Conservation (phyloP, 2,329 filamentous ascomycete genomes). For the Aphanocladium album region DNA sequence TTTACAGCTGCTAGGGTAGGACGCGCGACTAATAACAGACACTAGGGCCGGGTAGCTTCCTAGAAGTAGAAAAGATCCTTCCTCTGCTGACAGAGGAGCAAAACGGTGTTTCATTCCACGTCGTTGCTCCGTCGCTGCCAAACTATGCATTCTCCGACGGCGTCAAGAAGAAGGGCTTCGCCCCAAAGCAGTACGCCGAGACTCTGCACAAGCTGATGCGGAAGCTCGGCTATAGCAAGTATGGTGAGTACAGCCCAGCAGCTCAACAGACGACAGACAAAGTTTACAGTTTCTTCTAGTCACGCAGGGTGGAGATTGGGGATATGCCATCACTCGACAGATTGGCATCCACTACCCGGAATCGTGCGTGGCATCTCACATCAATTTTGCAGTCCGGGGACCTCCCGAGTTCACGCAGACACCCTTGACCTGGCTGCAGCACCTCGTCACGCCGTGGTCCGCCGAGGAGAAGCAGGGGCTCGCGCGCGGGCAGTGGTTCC, state of each 20-base stretch:
- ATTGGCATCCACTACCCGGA: constrained; percentile 56
- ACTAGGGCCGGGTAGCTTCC: constrained; percentile 61
- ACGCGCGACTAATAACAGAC: background rate
- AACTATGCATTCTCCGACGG: constrained; percentile 39
- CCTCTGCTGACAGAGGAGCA: constrained; percentile 35
- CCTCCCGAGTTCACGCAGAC: constrained; percentile 46
- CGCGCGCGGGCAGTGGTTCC: constrained; percentile 53
- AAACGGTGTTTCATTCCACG: constrained; percentile 43
- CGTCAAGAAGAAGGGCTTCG: constrained; percentile 26
- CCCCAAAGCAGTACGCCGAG: constrained; percentile 40
- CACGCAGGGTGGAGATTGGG: constrained; percentile 68
- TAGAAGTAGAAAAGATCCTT: constrained; percentile 61
- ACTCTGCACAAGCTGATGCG: constrained; percentile 64
- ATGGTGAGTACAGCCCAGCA: constrained; percentile 22
- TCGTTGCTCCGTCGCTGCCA: constrained; percentile 55
- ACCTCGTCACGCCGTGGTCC: constrained; percentile 49
- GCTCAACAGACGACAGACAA: too few relatives aligned
- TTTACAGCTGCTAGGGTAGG: background rate
- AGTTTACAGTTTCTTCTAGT: constrained; percentile 18
- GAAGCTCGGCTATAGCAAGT: constrained; percentile 50
- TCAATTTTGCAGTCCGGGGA: constrained; percentile 48
- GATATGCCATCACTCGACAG: constrained; percentile 57
- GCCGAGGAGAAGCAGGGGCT: constrained; percentile 46
- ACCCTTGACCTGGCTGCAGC: constrained; percentile 51
- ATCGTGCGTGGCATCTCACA: constrained; percentile 49